Evolutionary conservation across 2,329 filamentous ascomycete species (phyloP), one percentile per base, ranked within the genome.

Genomic region (Cucurbitaria berberidis): DNA sequence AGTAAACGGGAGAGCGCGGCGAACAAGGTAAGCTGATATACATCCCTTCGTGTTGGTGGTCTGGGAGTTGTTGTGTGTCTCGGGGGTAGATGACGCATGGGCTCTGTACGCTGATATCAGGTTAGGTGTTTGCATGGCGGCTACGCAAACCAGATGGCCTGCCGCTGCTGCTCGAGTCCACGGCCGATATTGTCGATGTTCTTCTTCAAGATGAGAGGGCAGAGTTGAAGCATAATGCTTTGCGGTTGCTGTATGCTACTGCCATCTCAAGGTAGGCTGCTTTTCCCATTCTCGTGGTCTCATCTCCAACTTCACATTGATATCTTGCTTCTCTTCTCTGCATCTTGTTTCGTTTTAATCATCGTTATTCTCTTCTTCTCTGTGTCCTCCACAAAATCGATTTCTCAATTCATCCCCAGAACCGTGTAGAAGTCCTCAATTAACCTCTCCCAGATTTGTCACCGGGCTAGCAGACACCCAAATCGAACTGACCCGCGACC

Each of bases 151-250:
- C 57, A n/a, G 68, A 71, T 34, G 57, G 57, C 15, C 49, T 91
- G 57, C 90, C 90, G 48, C 88, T 93, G 77, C 81, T 91, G 74
- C 84, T 93, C 48, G 90, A 93, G 76, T 89, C 88, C 30, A 93
- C 90, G 36, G 88, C 88, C 2, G 82, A 91, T 57, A 79, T 95
- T 53, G 84, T 85, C 61, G 86, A 89, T 55, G 89, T 89, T 24
- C 77, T 87, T 18, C 76, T 92, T 45, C 84, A 86, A 67, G 89
- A 92, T 76, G 78, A 80, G 56, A 69, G 69, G 35, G 48, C 72
- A 36, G 48, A 68, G 36, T 76, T 81, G 36, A 79, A 79, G 39
- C 78, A 79, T 44, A 87, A 89, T 74, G 84, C 86, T 42, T 80
- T 88, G 38, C 80, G 88, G 45, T 84, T 89, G 50, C 82, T 88